Base-by-base conservation (phyloP, 1,284 basidiomycete species). In the Pholiota adiposa region DNA sequence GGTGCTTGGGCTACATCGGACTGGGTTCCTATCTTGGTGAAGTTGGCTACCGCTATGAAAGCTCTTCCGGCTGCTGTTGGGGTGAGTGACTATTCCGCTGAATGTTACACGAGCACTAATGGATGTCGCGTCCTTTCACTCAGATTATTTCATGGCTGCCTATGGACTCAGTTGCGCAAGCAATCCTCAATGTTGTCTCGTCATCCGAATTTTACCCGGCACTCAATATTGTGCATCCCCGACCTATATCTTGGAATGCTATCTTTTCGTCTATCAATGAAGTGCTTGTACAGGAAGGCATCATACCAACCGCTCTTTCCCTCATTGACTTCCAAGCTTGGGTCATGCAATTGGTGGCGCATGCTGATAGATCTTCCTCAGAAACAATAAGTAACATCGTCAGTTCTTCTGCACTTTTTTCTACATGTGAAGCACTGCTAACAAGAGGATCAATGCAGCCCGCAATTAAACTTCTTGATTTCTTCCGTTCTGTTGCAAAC, bases 1-100 rank as follows among this genome's bases (percentile, higher is more conserved):
- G 80, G 82, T 1, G 69, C 69, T 7, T 83, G 82, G 81, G 76
- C 74, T 40, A 65, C 69, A 36, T 69, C 67, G 6, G 80, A 83
- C 54, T 82, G 80, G 80, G 67, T 81, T 16, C 80, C 80, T 1
- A 68, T 72, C 38, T 66, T 82, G 2, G 69, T 82, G 19, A 72
- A 75, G 54, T 73, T 72, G 12, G 68, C 67, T 36, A 51, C 63
- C 2, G 40, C 59, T 14, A 51, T 79, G 38, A 67, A 68, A 4
- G 68, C 64, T 41, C 61, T 77, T 16, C 75, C 75, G 16, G 56
- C 62, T 21, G 61, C 64, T 21, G 54, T 64, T 25, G 69, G 70
- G 25, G 75, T 74, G 49, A 62, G 73, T 68, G 67, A 4, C 19
- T 23, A 2, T 38, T 16, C 7, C 14, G 4, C 16, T 19, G 38